These are phyloP conservation scores for Geosmithia flava DNA, from an alignment of 2,329 filamentous ascomycete species.

Conservation along the genomic window DNA sequence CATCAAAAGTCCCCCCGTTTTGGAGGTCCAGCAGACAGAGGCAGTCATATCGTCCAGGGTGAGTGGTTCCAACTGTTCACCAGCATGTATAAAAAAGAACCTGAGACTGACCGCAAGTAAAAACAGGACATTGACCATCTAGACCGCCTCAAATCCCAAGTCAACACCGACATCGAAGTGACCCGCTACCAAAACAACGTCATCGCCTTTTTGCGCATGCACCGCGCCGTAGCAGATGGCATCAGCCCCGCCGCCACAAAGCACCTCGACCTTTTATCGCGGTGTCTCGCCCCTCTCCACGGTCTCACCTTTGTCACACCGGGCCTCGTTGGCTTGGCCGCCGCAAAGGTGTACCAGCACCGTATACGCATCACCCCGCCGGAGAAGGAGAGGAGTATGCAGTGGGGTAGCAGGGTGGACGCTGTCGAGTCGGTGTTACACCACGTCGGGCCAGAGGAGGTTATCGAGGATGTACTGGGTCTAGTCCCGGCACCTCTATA, in stretches of 20 bases:
- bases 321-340: constrained; percentile 69
- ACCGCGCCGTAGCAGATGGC: constrained; percentile 70
- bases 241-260: constrained; percentile 68
- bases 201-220: constrained; percentile 73
- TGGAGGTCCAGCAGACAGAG: constrained; percentile 4
- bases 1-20: constrained; percentile 19
- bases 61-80: too few relatives aligned
- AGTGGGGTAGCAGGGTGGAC: constrained; percentile 75
- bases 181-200: constrained; percentile 80
- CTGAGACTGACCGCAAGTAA: not conserved
- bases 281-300: constrained; percentile 71
- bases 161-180: constrained; percentile 63
- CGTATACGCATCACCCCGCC: constrained; percentile 59
- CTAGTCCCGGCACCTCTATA: constrained; percentile 40
- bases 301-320: constrained; percentile 71
- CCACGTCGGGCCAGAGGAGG: constrained; percentile 44
- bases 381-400: constrained; percentile 71
- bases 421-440: constrained; percentile 58
- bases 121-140: constrained; percentile 45
- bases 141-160: constrained; percentile 40
- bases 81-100: not conserved
- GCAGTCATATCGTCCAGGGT: constrained; percentile 31
- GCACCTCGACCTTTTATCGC: constrained; percentile 59
- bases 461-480: constrained; percentile 51
- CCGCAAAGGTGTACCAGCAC: constrained; percentile 79